A percentile compares a stretch with the other conserved stretches of the same genome.
Conservation (phyloP, 2,329 filamentous ascomycete species). For the Aspergillus novofumigatus region DNA sequence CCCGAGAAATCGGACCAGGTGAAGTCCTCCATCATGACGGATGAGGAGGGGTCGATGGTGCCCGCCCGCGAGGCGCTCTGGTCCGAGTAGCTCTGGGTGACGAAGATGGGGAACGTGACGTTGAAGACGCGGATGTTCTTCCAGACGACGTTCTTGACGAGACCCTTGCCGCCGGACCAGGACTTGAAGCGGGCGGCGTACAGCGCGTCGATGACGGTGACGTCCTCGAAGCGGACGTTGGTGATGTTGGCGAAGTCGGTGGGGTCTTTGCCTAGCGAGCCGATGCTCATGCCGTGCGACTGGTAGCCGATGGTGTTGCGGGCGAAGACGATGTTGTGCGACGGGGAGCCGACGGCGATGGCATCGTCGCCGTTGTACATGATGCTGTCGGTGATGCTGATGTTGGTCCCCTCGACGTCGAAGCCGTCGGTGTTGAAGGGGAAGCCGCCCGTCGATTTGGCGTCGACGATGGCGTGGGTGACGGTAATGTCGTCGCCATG, state of each 20-base stretch:
- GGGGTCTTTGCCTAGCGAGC: constrained; percentile 39
- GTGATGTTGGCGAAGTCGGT: constrained; percentile 36
- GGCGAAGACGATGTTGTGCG: constrained; percentile 38
- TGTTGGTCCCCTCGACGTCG: constrained; percentile 26
- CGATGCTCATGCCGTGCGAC: constrained; percentile 44
- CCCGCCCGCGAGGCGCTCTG: constrained; percentile 31
- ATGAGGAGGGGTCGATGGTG: constrained; percentile 33
- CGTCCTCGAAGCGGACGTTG: constrained; percentile 41
- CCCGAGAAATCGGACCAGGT: constrained; percentile 41
- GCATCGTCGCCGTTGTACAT: constrained; percentile 45
- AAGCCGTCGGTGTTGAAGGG: constrained; percentile 42
- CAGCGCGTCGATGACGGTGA: constrained; percentile 40
- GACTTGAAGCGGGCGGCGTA: constrained; percentile 46
- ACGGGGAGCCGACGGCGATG: constrained; percentile 37
- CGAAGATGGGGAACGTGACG: constrained; percentile 45
- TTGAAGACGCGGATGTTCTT: constrained; percentile 42
- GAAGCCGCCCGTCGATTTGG: constrained; percentile 34
- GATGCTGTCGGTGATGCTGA: constrained; percentile 27
- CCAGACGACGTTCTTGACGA: constrained; percentile 44
- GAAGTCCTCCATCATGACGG: constrained; percentile 43
- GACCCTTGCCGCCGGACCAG: constrained; percentile 41
- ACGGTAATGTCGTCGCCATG: constrained; percentile 40
- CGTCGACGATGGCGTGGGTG: constrained; percentile 39
- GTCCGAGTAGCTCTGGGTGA: constrained; percentile 45
- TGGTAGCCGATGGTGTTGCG: constrained; percentile 42